Evolutionary conservation across 2,329 filamentous ascomycete genomes (phyloP).

Genomic region (Ceratocystis cacaofunesta): DNA sequence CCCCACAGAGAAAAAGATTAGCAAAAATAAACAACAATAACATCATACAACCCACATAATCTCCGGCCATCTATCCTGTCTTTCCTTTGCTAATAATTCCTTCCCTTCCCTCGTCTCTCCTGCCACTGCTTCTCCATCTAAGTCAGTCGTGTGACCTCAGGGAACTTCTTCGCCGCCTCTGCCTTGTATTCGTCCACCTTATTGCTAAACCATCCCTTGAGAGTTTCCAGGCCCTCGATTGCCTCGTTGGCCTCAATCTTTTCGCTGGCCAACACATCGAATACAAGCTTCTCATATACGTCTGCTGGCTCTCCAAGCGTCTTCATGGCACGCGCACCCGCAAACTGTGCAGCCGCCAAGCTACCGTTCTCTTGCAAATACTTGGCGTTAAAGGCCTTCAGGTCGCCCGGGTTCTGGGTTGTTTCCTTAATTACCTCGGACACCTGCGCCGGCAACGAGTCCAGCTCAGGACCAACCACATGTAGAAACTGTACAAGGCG

Average conservation of each 20-base stretch:
- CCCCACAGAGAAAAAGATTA: not conserved
- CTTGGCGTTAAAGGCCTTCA: constrained; percentile 50
- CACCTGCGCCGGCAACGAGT: constrained; percentile 49
- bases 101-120: not conserved
- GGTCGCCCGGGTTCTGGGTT: constrained; percentile 39
- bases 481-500: constrained; percentile 57
- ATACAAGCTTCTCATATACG: constrained; percentile 46
- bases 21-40: not conserved
- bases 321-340: constrained; percentile 45
- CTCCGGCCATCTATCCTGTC: not conserved
- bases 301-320: constrained; percentile 40
- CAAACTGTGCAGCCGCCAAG: constrained; percentile 47
- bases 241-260: constrained; percentile 42
- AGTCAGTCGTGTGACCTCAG: constrained; percentile 33
- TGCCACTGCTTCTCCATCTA: constrained; percentile 17
- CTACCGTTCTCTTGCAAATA: constrained; percentile 48
- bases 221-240: constrained; percentile 28
- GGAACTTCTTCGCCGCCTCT: constrained; percentile 36
- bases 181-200: constrained; percentile 35
- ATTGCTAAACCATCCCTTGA: constrained; percentile 36
- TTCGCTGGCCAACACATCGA: constrained; percentile 39
- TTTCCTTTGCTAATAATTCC: not conserved
- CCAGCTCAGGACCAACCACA: constrained; percentile 39
- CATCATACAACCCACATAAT: not conserved
- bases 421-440: constrained; percentile 49